These are phyloP conservation scores for Bretziella fagacearum DNA, from an alignment of 2,329 filamentous ascomycete genomes.

Conservation along the genomic window DNA sequence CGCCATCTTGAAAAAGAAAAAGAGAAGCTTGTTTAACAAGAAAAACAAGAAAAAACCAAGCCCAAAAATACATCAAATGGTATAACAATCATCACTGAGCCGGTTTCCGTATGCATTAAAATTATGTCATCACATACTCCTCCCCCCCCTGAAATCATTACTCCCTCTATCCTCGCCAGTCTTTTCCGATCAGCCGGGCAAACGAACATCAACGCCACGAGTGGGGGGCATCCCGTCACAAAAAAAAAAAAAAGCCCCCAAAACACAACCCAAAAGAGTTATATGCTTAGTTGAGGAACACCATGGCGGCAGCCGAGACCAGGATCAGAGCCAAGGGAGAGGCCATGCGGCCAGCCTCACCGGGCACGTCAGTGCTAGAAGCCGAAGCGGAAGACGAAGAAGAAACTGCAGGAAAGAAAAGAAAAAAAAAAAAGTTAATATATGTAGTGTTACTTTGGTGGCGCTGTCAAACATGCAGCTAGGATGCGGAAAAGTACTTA, in stretches of 20 bases:
- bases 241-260: neutral
- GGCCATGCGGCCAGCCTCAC: conserved; percentile 19
- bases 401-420: too few species aligned
- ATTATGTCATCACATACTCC: neutral
- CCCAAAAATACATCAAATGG: neutral
- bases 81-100: neutral
- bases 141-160: neutral
- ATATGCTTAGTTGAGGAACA: conserved; percentile 27
- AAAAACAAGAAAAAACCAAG: neutral
- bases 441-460: neutral
- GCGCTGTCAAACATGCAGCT: neutral
- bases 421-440: neutral
- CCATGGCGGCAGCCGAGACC: conserved; percentile 24
- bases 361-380: conserved; percentile 17
- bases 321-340: conserved; percentile 27
- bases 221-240: neutral
- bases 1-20: neutral
- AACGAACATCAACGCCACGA: neutral
- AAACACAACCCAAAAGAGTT: neutral
- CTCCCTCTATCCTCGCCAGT: neutral
- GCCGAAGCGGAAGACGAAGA: neutral
- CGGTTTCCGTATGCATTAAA: conserved; percentile 2
- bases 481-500: conserved; percentile 17
- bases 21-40: neutral
- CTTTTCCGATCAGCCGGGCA: neutral